These are phyloP conservation scores for Bolboschoenoplectus hybrid DNA, from an alignment of 202 grass and related monocot species.

Conservation along the genomic window DNA sequence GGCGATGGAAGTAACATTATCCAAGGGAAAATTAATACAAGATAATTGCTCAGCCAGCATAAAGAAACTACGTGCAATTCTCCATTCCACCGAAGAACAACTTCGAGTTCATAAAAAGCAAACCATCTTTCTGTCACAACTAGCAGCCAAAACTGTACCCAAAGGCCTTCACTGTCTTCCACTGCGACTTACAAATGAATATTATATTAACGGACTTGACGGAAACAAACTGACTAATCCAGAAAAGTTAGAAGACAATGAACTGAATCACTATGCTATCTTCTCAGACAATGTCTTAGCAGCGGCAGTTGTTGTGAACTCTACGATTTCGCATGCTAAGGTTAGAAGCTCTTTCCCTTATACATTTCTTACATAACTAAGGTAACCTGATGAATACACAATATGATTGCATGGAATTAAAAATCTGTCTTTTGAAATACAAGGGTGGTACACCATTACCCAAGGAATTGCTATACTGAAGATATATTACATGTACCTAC, in stretches of 20 bases:
- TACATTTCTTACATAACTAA: background rate
- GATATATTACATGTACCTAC: slow-evolving; percentile 9
- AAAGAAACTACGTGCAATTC: slow-evolving; percentile 52
- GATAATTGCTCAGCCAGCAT: slow-evolving; percentile 55
- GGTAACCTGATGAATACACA: background rate
- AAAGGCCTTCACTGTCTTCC: slow-evolving; percentile 78
- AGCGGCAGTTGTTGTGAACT: slow-evolving; percentile 74
- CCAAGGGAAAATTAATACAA: slow-evolving; percentile 59
- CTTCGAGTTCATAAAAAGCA: slow-evolving; percentile 55
- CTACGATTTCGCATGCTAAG: slow-evolving; percentile 68
- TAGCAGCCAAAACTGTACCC: slow-evolving; percentile 69
- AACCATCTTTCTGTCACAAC: slow-evolving; percentile 51
- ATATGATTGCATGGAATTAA: background rate
- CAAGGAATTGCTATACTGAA: slow-evolving; percentile 6
- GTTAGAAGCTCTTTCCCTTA: slow-evolving; percentile 29
- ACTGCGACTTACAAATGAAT: slow-evolving; percentile 68
- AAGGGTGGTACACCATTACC: background rate
- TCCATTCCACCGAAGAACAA: slow-evolving; percentile 68
- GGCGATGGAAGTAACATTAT: slow-evolving; percentile 62
- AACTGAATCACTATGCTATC: slow-evolving; percentile 73
- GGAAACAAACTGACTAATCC: slow-evolving; percentile 46
- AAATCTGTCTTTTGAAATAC: background rate
- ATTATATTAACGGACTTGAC: slow-evolving; percentile 46
- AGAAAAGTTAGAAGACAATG: slow-evolving; percentile 71
- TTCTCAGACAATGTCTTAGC: slow-evolving; percentile 83